These are phyloP conservation scores for Hibiscus mutabilis DNA, from an alignment of 345 rosid species.

Conservation along the genomic window DNA sequence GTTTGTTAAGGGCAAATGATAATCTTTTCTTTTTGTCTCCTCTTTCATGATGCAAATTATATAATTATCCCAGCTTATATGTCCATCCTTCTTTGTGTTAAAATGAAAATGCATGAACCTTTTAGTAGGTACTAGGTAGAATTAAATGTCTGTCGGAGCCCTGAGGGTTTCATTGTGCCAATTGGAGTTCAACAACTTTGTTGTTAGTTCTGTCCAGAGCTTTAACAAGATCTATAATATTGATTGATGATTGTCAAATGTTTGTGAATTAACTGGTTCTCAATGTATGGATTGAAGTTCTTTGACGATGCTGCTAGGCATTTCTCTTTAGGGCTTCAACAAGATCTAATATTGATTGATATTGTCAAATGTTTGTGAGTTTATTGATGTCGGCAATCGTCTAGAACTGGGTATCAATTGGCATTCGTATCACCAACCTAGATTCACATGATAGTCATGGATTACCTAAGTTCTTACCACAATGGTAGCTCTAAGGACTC, in stretches of 20 bases:
- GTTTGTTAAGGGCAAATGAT: slow-evolving; percentile 17
- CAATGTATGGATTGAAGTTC: too few species aligned
- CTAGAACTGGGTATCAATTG: neutral
- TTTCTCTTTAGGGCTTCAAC: too few species aligned
- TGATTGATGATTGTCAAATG: neutral
- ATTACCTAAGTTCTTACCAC: neutral
- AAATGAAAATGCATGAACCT: neutral
- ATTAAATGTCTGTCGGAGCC: neutral
- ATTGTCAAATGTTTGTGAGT: neutral
- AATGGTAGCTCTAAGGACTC: neutral
- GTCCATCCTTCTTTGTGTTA: neutral
- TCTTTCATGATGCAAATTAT: neutral
- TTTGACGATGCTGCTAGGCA: too few species aligned
- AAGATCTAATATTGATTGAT: too few species aligned
- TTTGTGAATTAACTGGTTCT: neutral
- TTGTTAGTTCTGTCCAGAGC: neutral
- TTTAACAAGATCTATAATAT: too few species aligned
- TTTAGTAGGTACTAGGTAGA: neutral
- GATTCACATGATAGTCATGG: neutral
- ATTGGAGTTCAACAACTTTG: neutral
- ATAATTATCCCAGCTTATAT: neutral
- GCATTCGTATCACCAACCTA: neutral
- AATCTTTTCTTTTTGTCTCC: neutral
- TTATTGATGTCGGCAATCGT: neutral
- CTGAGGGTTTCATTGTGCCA: neutral